Evolutionary conservation across 768 basidiomycete species (phyloP), one percentile per base, ranked within the genome.

Genomic region (Boletus pseudopeckii): DNA sequence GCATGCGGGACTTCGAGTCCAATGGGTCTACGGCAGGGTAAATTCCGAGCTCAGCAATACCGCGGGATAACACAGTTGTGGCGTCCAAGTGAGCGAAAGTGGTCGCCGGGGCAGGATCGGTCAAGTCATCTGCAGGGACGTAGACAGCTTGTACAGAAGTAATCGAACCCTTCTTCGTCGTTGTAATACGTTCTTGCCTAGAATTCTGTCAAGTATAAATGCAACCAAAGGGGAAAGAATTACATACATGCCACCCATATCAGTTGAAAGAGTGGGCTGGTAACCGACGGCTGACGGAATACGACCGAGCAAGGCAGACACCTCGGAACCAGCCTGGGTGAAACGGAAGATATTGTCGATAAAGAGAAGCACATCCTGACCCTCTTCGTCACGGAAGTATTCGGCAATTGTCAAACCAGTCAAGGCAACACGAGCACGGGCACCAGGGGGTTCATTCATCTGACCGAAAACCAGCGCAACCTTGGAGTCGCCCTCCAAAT

Each of bases 321-420:
- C 97, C 74, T 98, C 97, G 60, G 97, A 99, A 87, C 97, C 97
- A 69, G 97, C 97, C 76, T 98, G 97, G 65, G 97, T 99, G 91
- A 99, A 99, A 72, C 97, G 95, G 97, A 99, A 99, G 78, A 99
- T 99, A 86, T 99, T 99, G 90, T 99, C 97, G 72, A 99, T 99
- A 84, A 99, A 99, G 71, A 99, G 87, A 72, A 99, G 83, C 81
- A 99, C 97, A 75, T 99, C 97, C 76, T 99, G 97, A 60, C 97
- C 97, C 79, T 99, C 96, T 80, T 98, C 96, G 68, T 99, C 97
- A 86, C 97, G 95, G 97, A 99, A 99, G 80, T 98, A 99, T 78
- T 99, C 97, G 61, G 97, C 97, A 65, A 98, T 98, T 71, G 97
- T 99, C 55, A 99, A 80, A 76, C 97, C 97, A 65, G 97, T 98